Evolutionary conservation across 805 yeast species (phyloP), one percentile per base, ranked within the genome.

Genomic region (Pichia nakasei): DNA sequence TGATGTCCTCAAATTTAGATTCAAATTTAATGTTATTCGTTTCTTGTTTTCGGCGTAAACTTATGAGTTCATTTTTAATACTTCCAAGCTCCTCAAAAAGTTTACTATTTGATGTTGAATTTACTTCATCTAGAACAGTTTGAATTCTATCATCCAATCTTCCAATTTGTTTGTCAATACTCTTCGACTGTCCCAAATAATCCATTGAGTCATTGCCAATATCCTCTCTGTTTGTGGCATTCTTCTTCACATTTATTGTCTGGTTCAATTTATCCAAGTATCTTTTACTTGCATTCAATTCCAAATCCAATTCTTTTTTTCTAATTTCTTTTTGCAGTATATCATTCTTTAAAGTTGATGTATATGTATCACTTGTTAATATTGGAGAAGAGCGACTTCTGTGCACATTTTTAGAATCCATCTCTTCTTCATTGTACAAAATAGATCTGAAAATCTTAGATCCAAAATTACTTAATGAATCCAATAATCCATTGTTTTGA

Each of bases 21-120:
- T 85, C 91, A 59, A 82, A 78, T 42, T 73, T 66, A 57, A 85
- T 82, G 21, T 82, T 79, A 49, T 71, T 68, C 21, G 80, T 75
- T n/a, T 61, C 64, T 42, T 60, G 62, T 17, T 54, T 51, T 13
- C 52, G 52, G 18, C 54, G 50, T 40, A 61, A 42, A 4, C 44
- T 41, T 9, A 52, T 35, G 21, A 57, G 42, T 35, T 58, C 61
- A 20, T 49, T 50, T 37, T 52, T 56, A 15, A 58, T 48, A 12
- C 44, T 45, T 1, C 46, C 44, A 15, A 58, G 39, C 37, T 54
- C 58, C 12, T 43, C 48, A 40, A 53, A 37, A 9, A 53, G 44
- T 19, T 48, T 38, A 13, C 38, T 50, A 19, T 46, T 51, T 1
- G 53, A 42, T 8, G 48, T 54, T 1, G 50, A 41, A 32, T 44